Percentiles rank a stretch among this genome's conserved stretches.
phyloP scores from a whole-genome alignment of 495 filamentous ascomycete species.

The Tuber umbilicatum region DNA sequence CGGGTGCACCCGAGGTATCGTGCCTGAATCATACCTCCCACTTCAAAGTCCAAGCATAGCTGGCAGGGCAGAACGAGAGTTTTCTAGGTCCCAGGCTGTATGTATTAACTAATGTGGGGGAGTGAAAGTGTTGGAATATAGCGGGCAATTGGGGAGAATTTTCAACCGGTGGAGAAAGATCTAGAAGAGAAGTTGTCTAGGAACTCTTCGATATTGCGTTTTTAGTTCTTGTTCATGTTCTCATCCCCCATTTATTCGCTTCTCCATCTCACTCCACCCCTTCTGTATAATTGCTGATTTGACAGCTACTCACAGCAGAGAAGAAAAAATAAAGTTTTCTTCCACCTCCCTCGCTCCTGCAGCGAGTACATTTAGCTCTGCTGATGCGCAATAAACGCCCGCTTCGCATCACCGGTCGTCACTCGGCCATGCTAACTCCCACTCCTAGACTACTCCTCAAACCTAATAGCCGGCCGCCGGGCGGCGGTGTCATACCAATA shows the following conservation, averaged over 20 bases:
- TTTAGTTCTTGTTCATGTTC: not conserved
- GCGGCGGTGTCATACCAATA: constrained; percentile 33
- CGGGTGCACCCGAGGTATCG: no score
- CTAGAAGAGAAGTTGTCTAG: not conserved
- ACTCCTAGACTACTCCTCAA: constrained; percentile 34
- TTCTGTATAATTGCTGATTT: not conserved
- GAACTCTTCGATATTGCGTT: not conserved
- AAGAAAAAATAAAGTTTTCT: constrained; percentile 25
- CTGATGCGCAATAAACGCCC: constrained; percentile 19
- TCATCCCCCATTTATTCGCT: constrained; percentile 8
- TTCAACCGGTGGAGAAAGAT: no score
- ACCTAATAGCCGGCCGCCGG: constrained; percentile 29
- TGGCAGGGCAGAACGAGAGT: not conserved
- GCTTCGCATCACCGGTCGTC: constrained; percentile 2
- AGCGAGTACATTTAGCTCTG: constrained; percentile 22
- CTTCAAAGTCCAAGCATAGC: not conserved
- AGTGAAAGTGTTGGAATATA: not conserved
- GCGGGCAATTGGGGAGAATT: not conserved
- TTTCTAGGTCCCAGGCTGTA: not conserved
- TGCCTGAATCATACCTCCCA: not conserved
- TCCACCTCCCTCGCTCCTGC: constrained; percentile 17
- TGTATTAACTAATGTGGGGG: not conserved
- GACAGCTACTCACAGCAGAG: not conserved
- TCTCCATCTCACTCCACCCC: not conserved
- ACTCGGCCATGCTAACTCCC: not conserved